Percentiles rank a stretch among this genome's conserved stretches.
Evolutionary conservation across 2,329 filamentous ascomycete species (phyloP).

Genomic region (Apiospora saccharicola): DNA sequence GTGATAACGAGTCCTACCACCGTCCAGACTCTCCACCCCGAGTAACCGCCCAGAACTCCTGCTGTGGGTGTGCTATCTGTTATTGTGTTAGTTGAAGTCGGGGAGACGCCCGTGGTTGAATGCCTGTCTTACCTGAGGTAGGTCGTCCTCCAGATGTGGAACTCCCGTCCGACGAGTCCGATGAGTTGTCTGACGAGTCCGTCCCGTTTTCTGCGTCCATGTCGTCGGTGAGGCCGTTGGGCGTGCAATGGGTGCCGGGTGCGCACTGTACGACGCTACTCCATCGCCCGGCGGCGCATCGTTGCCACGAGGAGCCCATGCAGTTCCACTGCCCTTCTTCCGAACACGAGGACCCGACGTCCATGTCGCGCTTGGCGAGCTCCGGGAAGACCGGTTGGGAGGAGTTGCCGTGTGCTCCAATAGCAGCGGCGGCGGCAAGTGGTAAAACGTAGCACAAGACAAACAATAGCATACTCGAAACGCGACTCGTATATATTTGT

Average conservation of each 20-base stretch:
- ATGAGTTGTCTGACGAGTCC: background rate
- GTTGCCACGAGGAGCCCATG: conserved; percentile 56
- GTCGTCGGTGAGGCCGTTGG: conserved; percentile 50
- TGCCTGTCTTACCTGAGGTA: conserved; percentile 17
- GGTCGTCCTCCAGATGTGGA: background rate
- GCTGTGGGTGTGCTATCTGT: background rate
- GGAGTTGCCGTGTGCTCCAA: background rate
- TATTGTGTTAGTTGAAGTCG: background rate
- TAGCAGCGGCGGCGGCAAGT: background rate
- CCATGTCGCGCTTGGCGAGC: conserved; percentile 28
- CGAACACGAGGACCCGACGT: conserved; percentile 49
- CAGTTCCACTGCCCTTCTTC: conserved; percentile 64
- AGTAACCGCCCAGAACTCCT: background rate
- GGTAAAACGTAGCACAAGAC: conserved; percentile 1
- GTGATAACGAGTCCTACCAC: background rate
- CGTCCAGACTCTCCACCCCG: background rate
- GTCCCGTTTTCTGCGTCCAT: conserved; percentile 43
- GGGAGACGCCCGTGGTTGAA: background rate
- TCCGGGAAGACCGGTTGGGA: background rate
- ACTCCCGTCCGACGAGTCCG: background rate
- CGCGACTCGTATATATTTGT: background rate
- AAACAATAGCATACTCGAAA: conserved; percentile 11
- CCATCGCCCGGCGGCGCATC: conserved; percentile 58
- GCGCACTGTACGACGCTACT: conserved; percentile 52
- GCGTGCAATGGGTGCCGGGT: conserved; percentile 54